These are phyloP conservation scores for Echria macrotheca DNA, from an alignment of 495 filamentous ascomycete genomes.

Conservation along the genomic window DNA sequence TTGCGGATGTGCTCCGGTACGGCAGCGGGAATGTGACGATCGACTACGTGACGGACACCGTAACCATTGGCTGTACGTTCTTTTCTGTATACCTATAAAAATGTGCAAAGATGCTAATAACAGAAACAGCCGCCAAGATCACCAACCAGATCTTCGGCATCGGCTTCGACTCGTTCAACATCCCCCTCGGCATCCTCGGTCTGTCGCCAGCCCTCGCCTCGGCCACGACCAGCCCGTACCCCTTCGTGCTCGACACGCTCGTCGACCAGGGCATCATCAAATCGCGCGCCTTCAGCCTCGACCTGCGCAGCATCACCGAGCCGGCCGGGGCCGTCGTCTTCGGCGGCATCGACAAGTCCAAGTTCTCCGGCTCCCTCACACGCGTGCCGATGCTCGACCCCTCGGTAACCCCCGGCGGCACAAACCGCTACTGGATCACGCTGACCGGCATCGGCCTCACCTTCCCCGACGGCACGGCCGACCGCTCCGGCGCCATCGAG, in stretches of 20 bases:
- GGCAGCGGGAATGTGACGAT: conserved; percentile 36
- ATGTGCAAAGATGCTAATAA: too few relatives aligned
- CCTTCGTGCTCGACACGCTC: conserved; percentile 63
- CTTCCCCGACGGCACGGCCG: conserved; percentile 16
- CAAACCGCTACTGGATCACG: conserved; percentile 26
- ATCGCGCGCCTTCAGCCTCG: conserved; percentile 67
- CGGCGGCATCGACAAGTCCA: conserved; percentile 66
- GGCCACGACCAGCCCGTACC: conserved; percentile 47
- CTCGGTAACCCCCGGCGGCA: conserved; percentile 24
- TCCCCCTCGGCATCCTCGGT: conserved; percentile 65
- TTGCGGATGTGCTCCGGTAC: conserved; percentile 29
- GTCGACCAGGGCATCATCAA: conserved; percentile 56
- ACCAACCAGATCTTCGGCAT: conserved; percentile 38
- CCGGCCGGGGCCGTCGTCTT: conserved; percentile 66
- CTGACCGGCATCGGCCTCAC: conserved; percentile 25
- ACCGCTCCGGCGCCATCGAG: conserved; percentile 11
- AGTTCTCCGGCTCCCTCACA: conserved; percentile 57
- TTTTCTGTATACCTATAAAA: conserved; percentile 1
- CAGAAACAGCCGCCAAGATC: conserved; percentile 34
- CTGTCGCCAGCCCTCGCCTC: conserved; percentile 50
- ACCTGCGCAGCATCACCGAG: conserved; percentile 47
- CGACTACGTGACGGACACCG: conserved; percentile 36
- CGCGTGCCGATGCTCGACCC: conserved; percentile 41
- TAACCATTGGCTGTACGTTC: conserved; percentile 33
- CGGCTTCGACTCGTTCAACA: conserved; percentile 28